These are phyloP conservation scores for Verticillium nonalfalfae DNA, from an alignment of 2,329 filamentous ascomycete species.

Conservation along the genomic window DNA sequence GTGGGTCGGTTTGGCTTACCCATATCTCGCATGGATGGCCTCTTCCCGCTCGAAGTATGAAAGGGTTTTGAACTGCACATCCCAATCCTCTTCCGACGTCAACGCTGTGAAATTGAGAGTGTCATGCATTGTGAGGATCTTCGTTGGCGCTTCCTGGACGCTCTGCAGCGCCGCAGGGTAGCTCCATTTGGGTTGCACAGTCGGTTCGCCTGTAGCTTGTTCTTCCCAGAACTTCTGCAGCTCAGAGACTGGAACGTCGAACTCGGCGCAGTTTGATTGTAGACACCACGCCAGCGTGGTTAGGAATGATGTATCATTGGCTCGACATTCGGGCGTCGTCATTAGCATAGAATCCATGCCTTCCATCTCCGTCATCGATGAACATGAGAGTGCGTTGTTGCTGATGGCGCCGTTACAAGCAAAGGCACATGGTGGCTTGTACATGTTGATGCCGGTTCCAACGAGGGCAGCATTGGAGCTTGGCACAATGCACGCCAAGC, in stretches of 20 bases:
- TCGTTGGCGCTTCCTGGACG: not conserved
- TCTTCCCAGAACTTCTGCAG: slow-evolving; percentile 4
- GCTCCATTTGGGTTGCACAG: not conserved
- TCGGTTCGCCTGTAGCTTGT: not conserved
- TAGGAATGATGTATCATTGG: slow-evolving; percentile 2
- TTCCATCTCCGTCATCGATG: not conserved
- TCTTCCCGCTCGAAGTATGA: not conserved
- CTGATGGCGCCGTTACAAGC: not conserved
- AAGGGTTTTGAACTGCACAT: not conserved
- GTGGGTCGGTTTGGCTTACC: not conserved
- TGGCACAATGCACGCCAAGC: not conserved
- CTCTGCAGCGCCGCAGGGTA: not conserved
- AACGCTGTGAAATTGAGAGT: not conserved
- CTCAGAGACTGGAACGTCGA: not conserved
- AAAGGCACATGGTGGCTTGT: not conserved
- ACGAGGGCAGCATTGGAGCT: not conserved
- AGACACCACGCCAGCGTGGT: slow-evolving; percentile 8
- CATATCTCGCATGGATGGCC: not conserved
- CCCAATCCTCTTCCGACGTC: not conserved
- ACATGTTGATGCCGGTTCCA: not conserved
- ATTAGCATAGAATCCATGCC: not conserved
- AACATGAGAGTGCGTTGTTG: not conserved
- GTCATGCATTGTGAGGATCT: not conserved
- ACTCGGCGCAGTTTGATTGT: slow-evolving; percentile 1
- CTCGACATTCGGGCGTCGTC: slow-evolving; percentile 5